Evolutionary conservation across 2,329 filamentous ascomycete species (phyloP), one percentile per base, ranked within the genome.

Genomic region (Simplicillium sp.): DNA sequence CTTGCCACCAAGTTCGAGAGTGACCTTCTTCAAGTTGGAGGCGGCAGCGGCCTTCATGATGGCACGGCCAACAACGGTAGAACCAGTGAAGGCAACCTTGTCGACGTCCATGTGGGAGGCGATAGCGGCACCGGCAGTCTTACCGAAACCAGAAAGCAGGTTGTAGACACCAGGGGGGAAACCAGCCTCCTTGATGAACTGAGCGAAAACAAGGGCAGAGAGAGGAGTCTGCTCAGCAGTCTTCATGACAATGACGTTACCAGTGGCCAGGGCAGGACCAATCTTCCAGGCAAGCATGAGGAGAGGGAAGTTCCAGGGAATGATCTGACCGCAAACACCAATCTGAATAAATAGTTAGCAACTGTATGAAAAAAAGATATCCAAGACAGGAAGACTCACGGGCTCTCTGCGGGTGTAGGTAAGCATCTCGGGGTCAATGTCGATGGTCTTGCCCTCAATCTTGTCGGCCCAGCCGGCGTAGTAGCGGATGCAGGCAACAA

Each of bases 401-500:
- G 87, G 85, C 73, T 94, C 86, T 50, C 79, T 77, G 55, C 56
- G 58, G 48, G 85, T 88, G 70, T 92, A 94, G 69, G 86, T 82
- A 68, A 94, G 87, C 63, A 82, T 87, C 50, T 85, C 81, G 44
- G 77, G 75, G 54, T 75, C 69, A 51, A 87, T 84, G 54, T 94
- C 85, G 49, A 92, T 80, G 42, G 87, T 87, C 72, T 89, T 87
- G 64, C 88, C 87, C 64, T 81, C 74, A 50, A 92, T 82, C 80
- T 94, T 95, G 73, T 95, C 88, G 54, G 87, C 85, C 81, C 84
- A 94, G 46, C 88, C 88, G 56, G 76, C 87, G 55, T 66, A 67
- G 60, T 67, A 96, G 64, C 88, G 80, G 55, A 96, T 64, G 66
- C 76, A 82, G 56, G 73, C 80, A 49, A 77, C 70, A 44, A 81